Base-by-base conservation (phyloP, 371 early-diverging fungal species). In the Mucor circinelloides region DNA sequence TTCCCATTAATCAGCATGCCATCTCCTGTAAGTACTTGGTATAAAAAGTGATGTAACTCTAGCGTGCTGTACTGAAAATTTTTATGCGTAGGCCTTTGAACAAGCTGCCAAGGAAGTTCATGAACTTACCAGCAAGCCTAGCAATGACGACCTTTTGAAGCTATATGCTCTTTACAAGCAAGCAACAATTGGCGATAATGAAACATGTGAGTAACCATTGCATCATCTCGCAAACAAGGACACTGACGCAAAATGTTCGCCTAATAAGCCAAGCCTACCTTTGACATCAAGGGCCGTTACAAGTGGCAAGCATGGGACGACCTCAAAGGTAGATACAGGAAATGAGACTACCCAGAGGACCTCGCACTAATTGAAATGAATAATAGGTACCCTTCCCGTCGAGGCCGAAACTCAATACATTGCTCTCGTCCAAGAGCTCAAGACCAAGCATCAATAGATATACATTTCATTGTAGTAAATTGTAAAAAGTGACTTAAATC, bases 131-230 rank as follows among this genome's bases (percentile, higher is more conserved):
- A 80, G 71, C 63, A 78, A 78, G 61, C 93, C 92, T 64, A 60
- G 66, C 71, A 85, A 95, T 81, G 89, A 89, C 27, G 82, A 87
- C 32, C 87, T 94, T 58, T 85, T 96, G 30, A 44, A 85, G 75
- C 83, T 96, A 23, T 96, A 96, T 75, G 90, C 76, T 28, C 81
- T 89, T 58, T 96, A 81, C 89, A 96, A 96, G 90, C 96, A 95
- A 77, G 88, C 87, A 59, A 93, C 85, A 65, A 77, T 85, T 38
- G 96, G 97, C 57, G 91, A 93, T 72, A 88, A 88, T 84, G 70
- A 67, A 17, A 90, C 91, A 40, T 50, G 84, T 77, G 79, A 71
- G 73, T 62, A 13, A 27, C 6, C 23, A 50, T 50, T 3, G 23
- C 19, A 50, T 28, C 15, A 27, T 15, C 13, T 46, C 23, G 9